phyloP scores from a whole-genome alignment of 495 filamentous ascomycete species.

The Xylaria venustula region DNA sequence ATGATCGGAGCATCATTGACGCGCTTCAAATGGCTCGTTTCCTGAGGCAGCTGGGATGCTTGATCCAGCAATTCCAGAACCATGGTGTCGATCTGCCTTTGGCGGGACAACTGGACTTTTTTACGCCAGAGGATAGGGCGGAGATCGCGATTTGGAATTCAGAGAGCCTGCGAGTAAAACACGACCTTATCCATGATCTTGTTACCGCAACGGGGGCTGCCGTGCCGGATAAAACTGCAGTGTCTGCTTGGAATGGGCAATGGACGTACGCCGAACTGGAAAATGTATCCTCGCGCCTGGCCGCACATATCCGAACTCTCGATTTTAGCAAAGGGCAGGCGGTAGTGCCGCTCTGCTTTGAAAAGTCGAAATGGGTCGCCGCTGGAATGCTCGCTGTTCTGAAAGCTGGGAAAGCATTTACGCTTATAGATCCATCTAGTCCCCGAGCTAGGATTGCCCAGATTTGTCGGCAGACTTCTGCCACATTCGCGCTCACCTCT shows the following conservation, averaged over 20 bases:
- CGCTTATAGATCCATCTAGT: constrained; percentile 58
- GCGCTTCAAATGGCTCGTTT: not conserved
- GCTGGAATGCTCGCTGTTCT: constrained; percentile 46
- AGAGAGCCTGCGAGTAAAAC: not conserved
- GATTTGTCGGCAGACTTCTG: constrained; percentile 23
- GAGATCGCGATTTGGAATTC: not conserved
- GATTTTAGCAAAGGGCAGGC: constrained; percentile 9
- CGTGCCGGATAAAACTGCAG: constrained; percentile 7
- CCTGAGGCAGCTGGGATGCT: not conserved
- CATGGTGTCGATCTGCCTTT: not conserved
- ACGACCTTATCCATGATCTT: not conserved
- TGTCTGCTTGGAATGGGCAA: constrained; percentile 46
- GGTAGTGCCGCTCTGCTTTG: constrained; percentile 45
- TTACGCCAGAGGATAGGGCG: not conserved
- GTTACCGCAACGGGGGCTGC: not conserved
- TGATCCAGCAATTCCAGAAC: constrained; percentile 5
- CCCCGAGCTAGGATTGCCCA: constrained; percentile 47
- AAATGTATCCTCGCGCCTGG: constrained; percentile 43
- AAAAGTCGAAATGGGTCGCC: constrained; percentile 47
- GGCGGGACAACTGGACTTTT: not conserved
- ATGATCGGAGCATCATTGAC: not conserved
- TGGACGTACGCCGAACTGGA: constrained; percentile 54
- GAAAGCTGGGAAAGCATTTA: constrained; percentile 44
- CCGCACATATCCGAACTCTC: constrained; percentile 15
- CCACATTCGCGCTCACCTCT: constrained; percentile 11